phyloP scores from a whole-genome alignment of 805 yeast species.

The Hanseniaspora mollemarum region DNA sequence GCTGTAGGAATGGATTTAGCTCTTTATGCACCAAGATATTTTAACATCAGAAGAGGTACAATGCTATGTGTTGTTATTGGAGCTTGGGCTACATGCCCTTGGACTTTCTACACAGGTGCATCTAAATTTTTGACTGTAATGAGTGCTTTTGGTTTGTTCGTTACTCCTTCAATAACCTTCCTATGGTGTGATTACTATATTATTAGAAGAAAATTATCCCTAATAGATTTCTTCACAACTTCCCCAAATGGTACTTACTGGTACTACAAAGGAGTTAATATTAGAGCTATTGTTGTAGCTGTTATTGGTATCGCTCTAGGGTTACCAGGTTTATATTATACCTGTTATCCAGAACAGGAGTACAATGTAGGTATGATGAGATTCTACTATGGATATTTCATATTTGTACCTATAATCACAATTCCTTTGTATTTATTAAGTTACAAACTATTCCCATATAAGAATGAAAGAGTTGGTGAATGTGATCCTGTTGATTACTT shows the following conservation, averaged over 20 bases:
- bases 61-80: slow-evolving; percentile 25
- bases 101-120: slow-evolving; percentile 33
- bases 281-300: slow-evolving; percentile 18
- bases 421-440: slow-evolving; percentile 19
- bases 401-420: slow-evolving; percentile 21
- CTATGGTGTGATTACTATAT: slow-evolving; percentile 31
- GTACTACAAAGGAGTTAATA: slow-evolving; percentile 21
- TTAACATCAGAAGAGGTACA: slow-evolving; percentile 32
- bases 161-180: slow-evolving; percentile 32
- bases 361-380: slow-evolving; percentile 21
- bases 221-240: slow-evolving; percentile 30
- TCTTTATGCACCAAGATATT: slow-evolving; percentile 29
- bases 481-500: slow-evolving; percentile 22
- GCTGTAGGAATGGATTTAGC: slow-evolving; percentile 35
- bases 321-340: slow-evolving; percentile 21
- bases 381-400: slow-evolving; percentile 22
- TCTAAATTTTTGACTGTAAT: slow-evolving; percentile 31
- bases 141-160: slow-evolving; percentile 33
- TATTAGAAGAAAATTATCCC: slow-evolving; percentile 27
- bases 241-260: slow-evolving; percentile 21
- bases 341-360: slow-evolving; percentile 16
- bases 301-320: slow-evolving; percentile 20
- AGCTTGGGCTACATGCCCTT: slow-evolving; percentile 34
- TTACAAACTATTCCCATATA: slow-evolving; percentile 18
- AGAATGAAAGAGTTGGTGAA: slow-evolving; percentile 18